These are phyloP conservation scores for Mucor sp. DNA, from an alignment of 371 early-diverging fungal species.

Conservation along the genomic window DNA sequence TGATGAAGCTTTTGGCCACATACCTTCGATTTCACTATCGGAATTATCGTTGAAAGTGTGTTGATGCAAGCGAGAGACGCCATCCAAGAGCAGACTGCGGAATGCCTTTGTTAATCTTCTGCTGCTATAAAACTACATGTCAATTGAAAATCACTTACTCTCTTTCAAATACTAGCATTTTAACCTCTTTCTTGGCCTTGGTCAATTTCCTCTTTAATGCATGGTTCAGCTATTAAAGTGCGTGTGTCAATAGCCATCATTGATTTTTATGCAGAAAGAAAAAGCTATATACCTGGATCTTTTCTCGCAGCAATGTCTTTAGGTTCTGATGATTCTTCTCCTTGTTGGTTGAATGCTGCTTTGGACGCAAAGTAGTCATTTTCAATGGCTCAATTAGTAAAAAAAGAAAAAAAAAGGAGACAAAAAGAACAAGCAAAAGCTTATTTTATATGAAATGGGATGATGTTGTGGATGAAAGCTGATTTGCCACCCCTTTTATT, in stretches of 20 bases:
- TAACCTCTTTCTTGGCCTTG: constrained; percentile 25
- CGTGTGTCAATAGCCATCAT: neutral
- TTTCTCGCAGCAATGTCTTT: constrained; percentile 58
- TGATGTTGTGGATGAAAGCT: neutral
- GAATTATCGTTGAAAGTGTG: neutral
- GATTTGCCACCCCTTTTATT: neutral
- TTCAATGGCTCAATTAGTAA: constrained; percentile 3
- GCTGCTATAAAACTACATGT: neutral
- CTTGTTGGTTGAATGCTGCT: neutral
- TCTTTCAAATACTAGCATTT: constrained; percentile 23
- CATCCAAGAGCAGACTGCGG: constrained; percentile 46
- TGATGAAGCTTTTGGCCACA: neutral
- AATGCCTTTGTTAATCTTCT: neutral
- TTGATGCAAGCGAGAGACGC: constrained; percentile 30
- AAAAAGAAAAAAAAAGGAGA: neutral
- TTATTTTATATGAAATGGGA: neutral
- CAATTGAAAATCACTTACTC: constrained; percentile 14
- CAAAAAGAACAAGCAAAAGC: neutral
- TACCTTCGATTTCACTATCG: constrained; percentile 5
- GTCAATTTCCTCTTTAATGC: constrained; percentile 33
- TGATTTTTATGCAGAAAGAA: neutral
- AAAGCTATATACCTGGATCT: constrained; percentile 2
- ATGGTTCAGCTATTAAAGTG: constrained; percentile 47
- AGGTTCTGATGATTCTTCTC: constrained; percentile 57
- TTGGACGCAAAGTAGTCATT: neutral